Percentiles rank a stretch among this genome's conserved stretches.
phyloP scores from a whole-genome alignment of 228 moss, liverwort and hornwort species.

The Sphagnum magellanicum region DNA sequence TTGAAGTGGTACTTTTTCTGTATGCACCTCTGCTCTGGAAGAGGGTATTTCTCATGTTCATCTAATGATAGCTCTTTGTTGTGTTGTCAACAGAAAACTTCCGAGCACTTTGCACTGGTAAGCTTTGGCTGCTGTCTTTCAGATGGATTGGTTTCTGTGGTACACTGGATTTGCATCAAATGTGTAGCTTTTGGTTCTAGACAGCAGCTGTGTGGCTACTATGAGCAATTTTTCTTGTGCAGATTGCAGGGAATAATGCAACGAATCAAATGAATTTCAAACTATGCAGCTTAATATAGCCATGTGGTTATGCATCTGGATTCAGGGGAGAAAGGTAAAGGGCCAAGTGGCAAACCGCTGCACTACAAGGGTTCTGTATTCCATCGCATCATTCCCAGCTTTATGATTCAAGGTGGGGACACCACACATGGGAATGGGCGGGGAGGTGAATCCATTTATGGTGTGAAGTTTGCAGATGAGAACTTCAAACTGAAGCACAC shows the following conservation, averaged over 20 bases:
- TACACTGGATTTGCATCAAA: no score
- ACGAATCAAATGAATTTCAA: no score
- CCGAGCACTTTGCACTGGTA: conserved; percentile 73
- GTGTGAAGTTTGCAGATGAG: conserved; percentile 84
- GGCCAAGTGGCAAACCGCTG: conserved; percentile 71
- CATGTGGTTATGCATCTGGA: not conserved
- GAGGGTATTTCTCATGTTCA: not conserved
- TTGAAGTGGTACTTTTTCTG: no score
- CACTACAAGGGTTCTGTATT: conserved; percentile 80
- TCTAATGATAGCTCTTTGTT: not conserved
- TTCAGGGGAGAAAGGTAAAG: conserved; percentile 72
- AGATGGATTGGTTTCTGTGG: not conserved
- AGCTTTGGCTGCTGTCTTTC: not conserved
- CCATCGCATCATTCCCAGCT: conserved; percentile 90
- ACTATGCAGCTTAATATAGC: no score
- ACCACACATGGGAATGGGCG: conserved; percentile 84
- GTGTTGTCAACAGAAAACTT: conserved; percentile 57
- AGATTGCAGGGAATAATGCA: no score
- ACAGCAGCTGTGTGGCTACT: no score
- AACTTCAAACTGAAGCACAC: conserved; percentile 93
- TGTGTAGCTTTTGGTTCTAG: no score
- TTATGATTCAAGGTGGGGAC: conserved; percentile 96
- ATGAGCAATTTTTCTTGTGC: no score
- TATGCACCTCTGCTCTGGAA: no score
- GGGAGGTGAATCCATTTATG: conserved; percentile 90